Conservation (phyloP, 1,284 basidiomycete species). For the Naganishia albida region DNA sequence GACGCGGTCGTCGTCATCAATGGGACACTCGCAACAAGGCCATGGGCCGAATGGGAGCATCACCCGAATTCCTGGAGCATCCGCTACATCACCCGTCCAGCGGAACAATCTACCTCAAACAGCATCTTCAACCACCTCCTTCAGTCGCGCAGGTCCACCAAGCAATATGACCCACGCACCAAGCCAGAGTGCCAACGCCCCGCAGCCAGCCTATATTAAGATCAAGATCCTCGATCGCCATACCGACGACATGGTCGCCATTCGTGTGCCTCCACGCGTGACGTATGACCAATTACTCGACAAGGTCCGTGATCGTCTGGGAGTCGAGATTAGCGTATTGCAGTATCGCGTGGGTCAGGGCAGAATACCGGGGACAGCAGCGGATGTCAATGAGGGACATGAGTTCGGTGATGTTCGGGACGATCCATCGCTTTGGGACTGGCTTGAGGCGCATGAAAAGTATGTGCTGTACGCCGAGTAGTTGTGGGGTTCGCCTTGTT, state of each 20-base stretch:
- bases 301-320: conserved; percentile 84
- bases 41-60: background rate
- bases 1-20: conserved; percentile 8
- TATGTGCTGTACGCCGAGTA: conserved; percentile 77
- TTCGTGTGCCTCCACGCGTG: conserved; percentile 94
- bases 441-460: conserved; percentile 83
- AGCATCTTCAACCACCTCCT: conserved; percentile 3
- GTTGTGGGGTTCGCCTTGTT: conserved; percentile 3
- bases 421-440: conserved; percentile 71
- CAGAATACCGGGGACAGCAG: conserved; percentile 34
- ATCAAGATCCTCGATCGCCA: conserved; percentile 95
- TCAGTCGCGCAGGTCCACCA: conserved; percentile 1
- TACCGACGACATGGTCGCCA: conserved; percentile 91
- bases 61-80: conserved; percentile 21
- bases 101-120: conserved; percentile 14
- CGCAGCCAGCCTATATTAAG: conserved; percentile 80
- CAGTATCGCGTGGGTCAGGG: conserved; percentile 68
- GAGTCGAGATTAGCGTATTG: conserved; percentile 69
- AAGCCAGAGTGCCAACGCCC: conserved; percentile 23
- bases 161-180: conserved; percentile 3
- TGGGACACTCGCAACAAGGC: conserved; percentile 16
- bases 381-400: conserved; percentile 54
- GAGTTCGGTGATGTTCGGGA: conserved; percentile 67
- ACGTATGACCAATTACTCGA: conserved; percentile 80
- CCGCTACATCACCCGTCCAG: conserved; percentile 15